phyloP scores from a whole-genome alignment of 805 yeast species.

The Monosporozyma servazzii region DNA sequence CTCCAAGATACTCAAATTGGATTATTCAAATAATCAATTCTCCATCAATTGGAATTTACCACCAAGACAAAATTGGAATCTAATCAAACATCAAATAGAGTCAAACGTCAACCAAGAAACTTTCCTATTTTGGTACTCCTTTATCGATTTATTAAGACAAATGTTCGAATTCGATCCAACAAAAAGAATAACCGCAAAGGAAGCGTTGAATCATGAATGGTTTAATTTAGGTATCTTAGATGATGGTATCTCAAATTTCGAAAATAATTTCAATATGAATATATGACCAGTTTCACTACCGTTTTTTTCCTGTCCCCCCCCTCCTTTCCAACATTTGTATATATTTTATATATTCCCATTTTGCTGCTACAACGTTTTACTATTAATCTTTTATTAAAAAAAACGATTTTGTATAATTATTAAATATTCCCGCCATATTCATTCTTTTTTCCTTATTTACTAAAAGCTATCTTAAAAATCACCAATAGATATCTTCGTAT shows the following conservation, averaged over 20 bases:
- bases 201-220: conserved; percentile 79
- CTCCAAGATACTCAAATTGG: conserved; percentile 22
- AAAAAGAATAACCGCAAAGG: conserved; percentile 62
- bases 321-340: background rate
- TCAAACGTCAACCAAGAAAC: conserved; percentile 41
- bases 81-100: conserved; percentile 9
- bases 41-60: conserved; percentile 25
- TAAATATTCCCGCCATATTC: background rate
- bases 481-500: too few relatives aligned
- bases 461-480: too few relatives aligned
- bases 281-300: background rate
- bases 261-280: conserved; percentile 1
- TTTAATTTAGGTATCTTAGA: conserved; percentile 53
- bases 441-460: too few relatives aligned
- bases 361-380: background rate
- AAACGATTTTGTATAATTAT: too few relatives aligned
- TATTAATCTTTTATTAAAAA: too few relatives aligned
- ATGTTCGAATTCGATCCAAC: conserved; percentile 65
- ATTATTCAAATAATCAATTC: conserved; percentile 20
- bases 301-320: background rate
- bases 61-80: conserved; percentile 26
- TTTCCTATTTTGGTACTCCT: conserved; percentile 76
- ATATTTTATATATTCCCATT: background rate
- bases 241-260: conserved; percentile 37
- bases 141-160: conserved; percentile 56